Percentiles rank a stretch among this genome's conserved stretches.
phyloP scores from a whole-genome alignment of 345 rosid species.

The Syzygium aqueum region DNA sequence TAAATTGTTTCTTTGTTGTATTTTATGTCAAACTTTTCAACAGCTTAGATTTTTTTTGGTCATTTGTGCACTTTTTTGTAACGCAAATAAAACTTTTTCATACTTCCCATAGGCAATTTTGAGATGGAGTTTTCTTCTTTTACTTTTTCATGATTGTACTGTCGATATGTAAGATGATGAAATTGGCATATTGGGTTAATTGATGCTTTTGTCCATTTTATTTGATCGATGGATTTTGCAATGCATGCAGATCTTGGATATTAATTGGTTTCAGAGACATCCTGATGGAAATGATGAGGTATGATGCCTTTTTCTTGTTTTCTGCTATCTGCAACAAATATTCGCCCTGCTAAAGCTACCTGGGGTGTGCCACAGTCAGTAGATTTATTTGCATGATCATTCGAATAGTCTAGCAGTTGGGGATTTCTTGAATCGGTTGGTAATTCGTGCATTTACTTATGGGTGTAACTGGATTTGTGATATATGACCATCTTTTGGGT shows the following conservation, averaged over 20 bases:
- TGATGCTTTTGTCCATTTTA: not conserved
- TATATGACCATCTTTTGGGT: too few species aligned
- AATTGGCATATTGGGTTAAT: not conserved
- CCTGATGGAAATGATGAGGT: constrained; percentile 94
- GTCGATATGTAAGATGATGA: not conserved
- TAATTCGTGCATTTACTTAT: too few species aligned
- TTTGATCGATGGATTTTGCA: not conserved
- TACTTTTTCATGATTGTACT: not conserved
- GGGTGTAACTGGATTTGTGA: too few species aligned
- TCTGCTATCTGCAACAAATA: not conserved
- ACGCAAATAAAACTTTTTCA: not conserved
- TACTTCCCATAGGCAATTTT: not conserved
- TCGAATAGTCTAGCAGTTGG: not conserved
- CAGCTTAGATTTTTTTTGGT: not conserved
- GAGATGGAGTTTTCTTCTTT: not conserved
- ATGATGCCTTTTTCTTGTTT: not conserved
- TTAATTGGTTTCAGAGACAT: constrained; percentile 87
- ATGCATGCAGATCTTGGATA: constrained; percentile 37
- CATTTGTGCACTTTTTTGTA: not conserved
- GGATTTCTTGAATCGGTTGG: not conserved
- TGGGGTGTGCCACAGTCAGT: not conserved
- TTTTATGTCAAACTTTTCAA: not conserved
- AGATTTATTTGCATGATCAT: not conserved
- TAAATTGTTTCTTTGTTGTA: not conserved
- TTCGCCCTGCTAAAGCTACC: not conserved